phyloP scores from a whole-genome alignment of 2,329 filamentous ascomycete species.

The Fusarium staphyleae region DNA sequence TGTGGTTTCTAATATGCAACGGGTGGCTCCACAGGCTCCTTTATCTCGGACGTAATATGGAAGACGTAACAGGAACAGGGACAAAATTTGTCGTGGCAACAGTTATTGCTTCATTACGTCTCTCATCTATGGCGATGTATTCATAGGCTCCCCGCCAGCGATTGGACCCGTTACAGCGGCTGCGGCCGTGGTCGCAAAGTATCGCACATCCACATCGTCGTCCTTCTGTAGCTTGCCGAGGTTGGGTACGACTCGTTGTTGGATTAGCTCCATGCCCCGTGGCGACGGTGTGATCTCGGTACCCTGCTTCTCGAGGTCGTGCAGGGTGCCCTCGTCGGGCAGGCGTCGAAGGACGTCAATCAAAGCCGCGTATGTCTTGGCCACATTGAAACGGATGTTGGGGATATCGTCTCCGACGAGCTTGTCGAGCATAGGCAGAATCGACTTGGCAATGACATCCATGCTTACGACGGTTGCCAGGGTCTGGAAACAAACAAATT shows the following conservation, averaged over 20 bases:
- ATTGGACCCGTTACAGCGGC: slow-evolving; percentile 59
- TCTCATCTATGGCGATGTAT: slow-evolving; percentile 68
- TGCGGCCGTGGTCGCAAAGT: slow-evolving; percentile 92
- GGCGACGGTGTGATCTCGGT: slow-evolving; percentile 68
- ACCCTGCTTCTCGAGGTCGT: slow-evolving; percentile 82
- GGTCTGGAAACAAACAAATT: slow-evolving; percentile 65
- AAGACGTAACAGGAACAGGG: slow-evolving; percentile 26
- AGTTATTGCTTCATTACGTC: slow-evolving; percentile 62
- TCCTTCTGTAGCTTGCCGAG: slow-evolving; percentile 96
- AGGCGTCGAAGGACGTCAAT: slow-evolving; percentile 92
- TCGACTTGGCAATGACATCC: slow-evolving; percentile 89
- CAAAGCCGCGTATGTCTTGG: slow-evolving; percentile 92
- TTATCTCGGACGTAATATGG: slow-evolving; percentile 25
- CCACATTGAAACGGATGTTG: slow-evolving; percentile 99
- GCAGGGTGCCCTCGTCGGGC: slow-evolving; percentile 85
- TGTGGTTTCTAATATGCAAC: slow-evolving; percentile 38
- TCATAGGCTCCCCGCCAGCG: slow-evolving; percentile 65
- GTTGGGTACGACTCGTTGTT: slow-evolving; percentile 85
- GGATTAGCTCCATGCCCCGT: slow-evolving; percentile 79
- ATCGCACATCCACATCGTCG: slow-evolving; percentile 96
- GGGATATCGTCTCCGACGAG: slow-evolving; percentile 94
- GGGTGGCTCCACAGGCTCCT: slow-evolving; percentile 26
- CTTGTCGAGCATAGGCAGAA: slow-evolving; percentile 95
- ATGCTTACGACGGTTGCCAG: slow-evolving; percentile 91
- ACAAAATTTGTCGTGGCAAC: slow-evolving; percentile 46